A percentile compares a stretch with the other conserved stretches of the same genome.
These are phyloP conservation scores for Psilocybe cubensis DNA, from an alignment of 768 basidiomycete genomes.

Conservation along the genomic window DNA sequence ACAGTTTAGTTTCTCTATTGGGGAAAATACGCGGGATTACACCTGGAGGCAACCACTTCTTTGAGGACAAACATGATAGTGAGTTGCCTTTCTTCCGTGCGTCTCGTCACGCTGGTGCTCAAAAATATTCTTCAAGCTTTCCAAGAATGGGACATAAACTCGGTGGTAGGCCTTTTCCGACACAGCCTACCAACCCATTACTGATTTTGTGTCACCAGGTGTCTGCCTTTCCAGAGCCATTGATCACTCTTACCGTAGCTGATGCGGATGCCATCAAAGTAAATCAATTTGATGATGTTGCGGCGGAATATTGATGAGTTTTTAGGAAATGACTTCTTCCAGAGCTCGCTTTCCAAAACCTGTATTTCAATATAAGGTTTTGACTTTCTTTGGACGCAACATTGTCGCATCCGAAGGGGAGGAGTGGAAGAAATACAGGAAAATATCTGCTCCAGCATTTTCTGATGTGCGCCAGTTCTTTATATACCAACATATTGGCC, in stretches of 20 bases:
- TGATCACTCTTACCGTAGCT: background rate
- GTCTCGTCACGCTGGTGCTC: no score
- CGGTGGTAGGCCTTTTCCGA: background rate
- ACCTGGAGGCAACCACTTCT: slow-evolving; percentile 5
- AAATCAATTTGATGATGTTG: background rate
- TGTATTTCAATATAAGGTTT: slow-evolving; percentile 12
- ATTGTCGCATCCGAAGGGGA: slow-evolving; percentile 64
- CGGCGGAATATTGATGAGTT: background rate
- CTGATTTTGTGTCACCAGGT: background rate
- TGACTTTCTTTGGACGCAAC: slow-evolving; percentile 59
- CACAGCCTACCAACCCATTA: background rate
- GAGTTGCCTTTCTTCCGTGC: background rate
- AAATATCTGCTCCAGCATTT: slow-evolving; percentile 63
- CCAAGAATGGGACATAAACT: slow-evolving; percentile 7
- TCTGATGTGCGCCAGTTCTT: slow-evolving; percentile 46
- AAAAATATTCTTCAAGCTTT: background rate
- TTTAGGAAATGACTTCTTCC: slow-evolving; percentile 18
- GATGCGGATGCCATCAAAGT: slow-evolving; percentile 8
- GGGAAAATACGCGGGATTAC: background rate
- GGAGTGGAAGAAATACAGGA: slow-evolving; percentile 66
- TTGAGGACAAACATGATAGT: slow-evolving; percentile 5
- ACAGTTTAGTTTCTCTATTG: background rate
- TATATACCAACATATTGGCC: background rate
- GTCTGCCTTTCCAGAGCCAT: background rate
- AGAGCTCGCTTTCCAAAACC: slow-evolving; percentile 20